Evolutionary conservation across 225 moss, liverwort and hornwort species (phyloP).

Genomic region (Pseudoscleropodium purum): DNA sequence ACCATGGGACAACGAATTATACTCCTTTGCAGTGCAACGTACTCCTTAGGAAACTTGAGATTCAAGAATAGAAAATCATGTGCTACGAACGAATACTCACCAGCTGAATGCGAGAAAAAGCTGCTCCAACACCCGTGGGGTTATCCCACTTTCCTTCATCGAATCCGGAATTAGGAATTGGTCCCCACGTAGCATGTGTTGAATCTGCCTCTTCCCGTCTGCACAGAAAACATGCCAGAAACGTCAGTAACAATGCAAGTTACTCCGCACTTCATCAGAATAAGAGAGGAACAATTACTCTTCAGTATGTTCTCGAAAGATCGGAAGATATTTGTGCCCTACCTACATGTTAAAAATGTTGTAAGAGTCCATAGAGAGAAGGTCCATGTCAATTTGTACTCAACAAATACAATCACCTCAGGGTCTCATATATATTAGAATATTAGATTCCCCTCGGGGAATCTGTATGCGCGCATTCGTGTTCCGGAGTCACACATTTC

Average conservation of each 20-base stretch:
- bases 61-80: background rate
- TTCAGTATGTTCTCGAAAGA: background rate
- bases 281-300: background rate
- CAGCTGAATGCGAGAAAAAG: slow-evolving; percentile 60
- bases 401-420: background rate
- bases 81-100: background rate
- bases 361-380: background rate
- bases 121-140: slow-evolving; percentile 47
- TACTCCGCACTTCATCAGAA: background rate
- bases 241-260: background rate
- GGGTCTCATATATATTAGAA: background rate
- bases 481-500: background rate
- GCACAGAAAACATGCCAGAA: background rate
- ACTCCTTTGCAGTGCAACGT: background rate
- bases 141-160: slow-evolving; percentile 45
- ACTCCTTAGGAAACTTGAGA: background rate
- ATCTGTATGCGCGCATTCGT: background rate
- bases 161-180: slow-evolving; percentile 23
- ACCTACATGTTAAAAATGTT: background rate
- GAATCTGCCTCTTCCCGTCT: slow-evolving; percentile 65
- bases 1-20: background rate
- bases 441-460: background rate
- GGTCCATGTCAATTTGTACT: background rate
- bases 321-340: background rate
- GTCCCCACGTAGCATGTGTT: slow-evolving; percentile 73